phyloP scores from a whole-genome alignment of 2,329 filamentous ascomycete species.

The Thelonectria rubi region DNA sequence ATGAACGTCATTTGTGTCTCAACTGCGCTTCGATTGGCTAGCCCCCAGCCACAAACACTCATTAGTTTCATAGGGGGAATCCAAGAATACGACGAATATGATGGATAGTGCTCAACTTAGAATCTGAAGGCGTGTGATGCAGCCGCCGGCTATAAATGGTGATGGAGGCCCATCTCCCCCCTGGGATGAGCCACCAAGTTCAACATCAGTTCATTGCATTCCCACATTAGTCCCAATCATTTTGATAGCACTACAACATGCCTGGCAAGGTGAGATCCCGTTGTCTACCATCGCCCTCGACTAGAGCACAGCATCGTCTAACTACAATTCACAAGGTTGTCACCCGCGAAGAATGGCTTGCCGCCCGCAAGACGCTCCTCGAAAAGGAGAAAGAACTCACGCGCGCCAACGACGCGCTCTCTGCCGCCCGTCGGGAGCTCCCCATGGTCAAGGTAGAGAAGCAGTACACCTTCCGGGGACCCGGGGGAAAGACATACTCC shows the following conservation, averaged over 20 bases:
- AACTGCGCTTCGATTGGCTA: too few species aligned
- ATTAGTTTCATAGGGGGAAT: too few species aligned
- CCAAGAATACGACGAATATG: background rate
- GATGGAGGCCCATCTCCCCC: too few species aligned
- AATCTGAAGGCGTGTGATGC: background rate
- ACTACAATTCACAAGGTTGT: constrained; percentile 39
- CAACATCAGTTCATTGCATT: background rate
- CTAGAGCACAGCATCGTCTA: background rate
- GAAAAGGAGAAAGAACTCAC: constrained; percentile 48
- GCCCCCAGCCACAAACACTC: background rate
- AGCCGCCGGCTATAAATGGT: background rate
- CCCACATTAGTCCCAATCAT: background rate
- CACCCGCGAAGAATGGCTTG: constrained; percentile 47
- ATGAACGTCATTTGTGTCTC: too few species aligned
- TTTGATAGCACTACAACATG: background rate
- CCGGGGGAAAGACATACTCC: constrained; percentile 35
- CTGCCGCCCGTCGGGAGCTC: constrained; percentile 46
- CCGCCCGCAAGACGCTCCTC: constrained; percentile 46
- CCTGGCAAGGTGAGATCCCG: constrained; percentile 12
- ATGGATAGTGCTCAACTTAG: background rate
- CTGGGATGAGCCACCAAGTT: too few species aligned
- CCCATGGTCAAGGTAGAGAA: constrained; percentile 53
- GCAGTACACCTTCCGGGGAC: constrained; percentile 48
- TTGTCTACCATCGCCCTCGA: too few species aligned
- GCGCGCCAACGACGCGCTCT: constrained; percentile 42